A percentile compares a stretch with the other conserved stretches of the same genome.
phyloP scores from a whole-genome alignment of 352 stramenopile genomes.

The Hyaloperonospora brassicae region DNA sequence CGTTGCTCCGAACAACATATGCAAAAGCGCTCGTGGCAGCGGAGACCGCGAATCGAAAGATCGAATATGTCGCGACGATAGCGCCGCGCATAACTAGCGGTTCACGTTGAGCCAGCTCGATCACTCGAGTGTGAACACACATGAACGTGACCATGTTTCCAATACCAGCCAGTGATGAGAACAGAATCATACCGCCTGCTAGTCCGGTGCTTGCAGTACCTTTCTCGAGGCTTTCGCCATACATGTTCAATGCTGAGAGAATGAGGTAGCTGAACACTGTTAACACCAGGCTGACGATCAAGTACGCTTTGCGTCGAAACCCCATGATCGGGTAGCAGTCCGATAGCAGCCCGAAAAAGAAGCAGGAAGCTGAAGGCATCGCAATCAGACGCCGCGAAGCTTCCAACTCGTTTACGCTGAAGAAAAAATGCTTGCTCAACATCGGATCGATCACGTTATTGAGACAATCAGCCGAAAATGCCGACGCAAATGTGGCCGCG shows the following conservation, averaged over 20 bases:
- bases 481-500: slow-evolving; percentile 36
- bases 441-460: slow-evolving; percentile 21
- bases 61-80: slow-evolving; percentile 37
- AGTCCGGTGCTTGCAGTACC: slow-evolving; percentile 8
- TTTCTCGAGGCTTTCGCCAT: slow-evolving; percentile 13
- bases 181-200: slow-evolving; percentile 15
- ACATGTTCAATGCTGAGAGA: slow-evolving; percentile 22
- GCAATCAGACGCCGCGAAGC: slow-evolving; percentile 27
- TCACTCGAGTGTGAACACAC: slow-evolving; percentile 31
- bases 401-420: slow-evolving; percentile 16
- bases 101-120: slow-evolving; percentile 42
- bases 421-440: slow-evolving; percentile 24
- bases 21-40: slow-evolving; percentile 24
- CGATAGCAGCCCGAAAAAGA: slow-evolving; percentile 71
- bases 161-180: slow-evolving; percentile 19
- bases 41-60: slow-evolving; percentile 23
- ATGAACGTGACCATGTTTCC: slow-evolving; percentile 36
- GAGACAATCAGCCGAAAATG: slow-evolving; percentile 28
- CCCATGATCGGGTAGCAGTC: slow-evolving; percentile 75
- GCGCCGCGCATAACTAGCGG: slow-evolving; percentile 24
- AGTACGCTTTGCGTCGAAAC: slow-evolving; percentile 72
- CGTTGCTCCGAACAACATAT: slow-evolving; percentile 8
- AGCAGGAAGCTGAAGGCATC: slow-evolving; percentile 62
- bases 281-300: slow-evolving; percentile 41
- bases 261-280: slow-evolving; percentile 25